Percentiles rank a stretch among this genome's conserved stretches.
Evolutionary conservation across 2,329 filamentous ascomycete genomes (phyloP).

Genomic region (Ceratocystis albifundus): DNA sequence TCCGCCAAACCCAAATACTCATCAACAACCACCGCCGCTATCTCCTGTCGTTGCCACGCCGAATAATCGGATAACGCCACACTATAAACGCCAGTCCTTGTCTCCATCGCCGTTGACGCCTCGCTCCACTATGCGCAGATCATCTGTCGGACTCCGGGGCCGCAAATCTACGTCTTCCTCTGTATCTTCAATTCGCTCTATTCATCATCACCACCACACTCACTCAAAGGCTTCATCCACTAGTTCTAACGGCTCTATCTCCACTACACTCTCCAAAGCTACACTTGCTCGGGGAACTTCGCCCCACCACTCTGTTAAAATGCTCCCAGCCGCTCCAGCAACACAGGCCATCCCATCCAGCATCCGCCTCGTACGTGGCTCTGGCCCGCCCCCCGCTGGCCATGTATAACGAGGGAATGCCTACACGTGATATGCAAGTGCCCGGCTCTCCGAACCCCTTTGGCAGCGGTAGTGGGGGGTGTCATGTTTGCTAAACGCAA

Average conservation of each 20-base stretch:
- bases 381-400: slow-evolving; percentile 41
- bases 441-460: slow-evolving; percentile 48
- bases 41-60: slow-evolving; percentile 18
- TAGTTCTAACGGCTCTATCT: slow-evolving; percentile 66
- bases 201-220: slow-evolving; percentile 73
- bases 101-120: slow-evolving; percentile 83
- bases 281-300: slow-evolving; percentile 54
- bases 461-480: slow-evolving; percentile 38
- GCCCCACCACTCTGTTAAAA: slow-evolving; percentile 84
- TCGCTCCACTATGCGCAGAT: slow-evolving; percentile 70
- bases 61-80: slow-evolving; percentile 20
- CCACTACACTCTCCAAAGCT: slow-evolving; percentile 55
- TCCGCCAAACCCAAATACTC: slow-evolving; percentile 17
- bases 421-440: slow-evolving; percentile 32
- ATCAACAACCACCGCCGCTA: slow-evolving; percentile 14
- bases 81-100: slow-evolving; percentile 64
- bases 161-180: slow-evolving; percentile 94
- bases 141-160: slow-evolving; percentile 72
- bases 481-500: slow-evolving; percentile 74
- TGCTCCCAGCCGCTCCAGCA: slow-evolving; percentile 83
- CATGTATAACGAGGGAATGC: slow-evolving; percentile 49
- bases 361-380: slow-evolving; percentile 64
- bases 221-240: slow-evolving; percentile 93
- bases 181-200: slow-evolving; percentile 81
- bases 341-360: slow-evolving; percentile 66